These are phyloP conservation scores for Craspedostauros australis DNA, from an alignment of 108 stramenopile genomes.

Conservation along the genomic window DNA sequence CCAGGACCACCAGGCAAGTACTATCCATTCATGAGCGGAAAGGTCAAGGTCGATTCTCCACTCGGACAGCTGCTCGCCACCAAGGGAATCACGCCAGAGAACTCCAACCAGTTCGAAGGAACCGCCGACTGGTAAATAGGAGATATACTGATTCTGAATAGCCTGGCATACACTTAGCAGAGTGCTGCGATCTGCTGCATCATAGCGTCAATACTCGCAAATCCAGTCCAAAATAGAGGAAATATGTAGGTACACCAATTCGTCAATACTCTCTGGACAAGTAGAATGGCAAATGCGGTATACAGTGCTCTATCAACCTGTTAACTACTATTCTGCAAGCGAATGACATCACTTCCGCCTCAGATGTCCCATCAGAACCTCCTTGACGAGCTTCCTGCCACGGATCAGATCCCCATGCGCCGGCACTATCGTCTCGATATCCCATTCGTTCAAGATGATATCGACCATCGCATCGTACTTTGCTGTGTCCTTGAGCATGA, in stretches of 20 bases:
- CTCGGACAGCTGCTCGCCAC: conserved; percentile 73
- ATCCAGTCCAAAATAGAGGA: background rate
- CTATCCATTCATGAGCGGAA: conserved; percentile 89
- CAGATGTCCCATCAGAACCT: conserved; percentile 41
- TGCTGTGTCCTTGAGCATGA: conserved; percentile 62
- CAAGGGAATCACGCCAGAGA: conserved; percentile 86
- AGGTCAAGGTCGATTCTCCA: conserved; percentile 86
- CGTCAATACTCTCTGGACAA: background rate
- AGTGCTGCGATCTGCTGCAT: background rate
- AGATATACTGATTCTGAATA: background rate
- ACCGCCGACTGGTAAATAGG: conserved; percentile 80
- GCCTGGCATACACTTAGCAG: background rate
- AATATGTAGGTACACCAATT: too few species aligned
- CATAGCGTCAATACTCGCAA: background rate
- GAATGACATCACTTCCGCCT: conserved; percentile 6
- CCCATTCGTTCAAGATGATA: conserved; percentile 52
- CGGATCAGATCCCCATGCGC: conserved; percentile 81
- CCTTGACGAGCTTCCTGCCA: conserved; percentile 41
- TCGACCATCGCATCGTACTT: conserved; percentile 19
- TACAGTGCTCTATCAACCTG: background rate
- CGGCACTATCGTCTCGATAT: conserved; percentile 68
- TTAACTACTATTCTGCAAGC: background rate
- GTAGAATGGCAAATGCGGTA: background rate
- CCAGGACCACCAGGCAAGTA: conserved; percentile 87
- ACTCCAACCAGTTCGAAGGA: conserved; percentile 89